Evolutionary conservation across 192 early-diverging fungal genomes (phyloP).

Genomic region (Rhizophlyctis rosea): DNA sequence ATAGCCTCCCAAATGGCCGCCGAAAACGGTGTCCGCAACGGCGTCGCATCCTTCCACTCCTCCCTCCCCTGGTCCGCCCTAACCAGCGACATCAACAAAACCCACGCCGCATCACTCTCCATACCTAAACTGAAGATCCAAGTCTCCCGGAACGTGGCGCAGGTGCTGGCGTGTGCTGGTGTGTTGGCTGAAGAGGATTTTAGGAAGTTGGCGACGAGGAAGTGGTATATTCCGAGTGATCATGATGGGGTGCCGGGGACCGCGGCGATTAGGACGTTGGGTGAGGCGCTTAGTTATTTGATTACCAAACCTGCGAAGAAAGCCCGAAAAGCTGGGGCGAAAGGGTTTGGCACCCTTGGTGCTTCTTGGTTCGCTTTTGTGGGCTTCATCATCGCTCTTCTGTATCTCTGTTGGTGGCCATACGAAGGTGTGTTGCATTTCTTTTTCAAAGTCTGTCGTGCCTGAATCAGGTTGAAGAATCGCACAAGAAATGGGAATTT

Average conservation of each 20-base stretch:
- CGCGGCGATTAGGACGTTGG: constrained; percentile 1
- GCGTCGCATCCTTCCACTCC: constrained; percentile 5
- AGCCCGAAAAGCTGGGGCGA: background rate
- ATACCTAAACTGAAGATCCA: background rate
- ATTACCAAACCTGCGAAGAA: background rate
- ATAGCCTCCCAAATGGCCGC: background rate
- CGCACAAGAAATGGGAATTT: too few relatives aligned
- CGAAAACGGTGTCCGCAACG: background rate
- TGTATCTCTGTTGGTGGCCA: too few relatives aligned
- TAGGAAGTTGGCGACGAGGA: background rate
- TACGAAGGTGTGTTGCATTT: too few relatives aligned
- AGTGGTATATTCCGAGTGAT: background rate
- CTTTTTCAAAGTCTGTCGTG: too few relatives aligned
- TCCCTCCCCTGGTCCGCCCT: background rate
- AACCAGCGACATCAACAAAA: background rate
- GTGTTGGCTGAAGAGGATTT: constrained; percentile 3
- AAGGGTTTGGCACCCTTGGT: too few relatives aligned
- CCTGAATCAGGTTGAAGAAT: too few relatives aligned
- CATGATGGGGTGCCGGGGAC: background rate
- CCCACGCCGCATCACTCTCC: constrained; percentile 1
- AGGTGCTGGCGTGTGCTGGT: constrained; percentile 8
- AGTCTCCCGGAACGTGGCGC: background rate
- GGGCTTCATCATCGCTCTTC: too few relatives aligned
- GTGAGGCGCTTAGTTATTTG: background rate
- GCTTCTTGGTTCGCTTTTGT: too few relatives aligned